Percentiles rank a stretch among this genome's conserved stretches.
phyloP scores from a whole-genome alignment of 352 stramenopile genomes.

The Globisporangium barbulae region DNA sequence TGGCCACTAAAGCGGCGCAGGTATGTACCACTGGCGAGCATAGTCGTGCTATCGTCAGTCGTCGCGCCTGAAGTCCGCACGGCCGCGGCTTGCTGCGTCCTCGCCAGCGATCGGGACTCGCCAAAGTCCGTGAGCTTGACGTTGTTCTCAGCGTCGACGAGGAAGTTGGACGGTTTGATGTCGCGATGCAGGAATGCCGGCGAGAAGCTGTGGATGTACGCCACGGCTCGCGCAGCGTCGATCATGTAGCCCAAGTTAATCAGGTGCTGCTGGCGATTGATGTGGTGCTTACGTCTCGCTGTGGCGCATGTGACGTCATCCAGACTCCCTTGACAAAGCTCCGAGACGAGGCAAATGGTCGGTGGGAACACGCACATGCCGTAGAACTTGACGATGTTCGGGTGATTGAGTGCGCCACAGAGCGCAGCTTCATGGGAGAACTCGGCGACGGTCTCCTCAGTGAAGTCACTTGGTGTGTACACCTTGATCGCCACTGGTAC shows the following conservation, averaged over 20 bases:
- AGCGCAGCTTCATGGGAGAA: slow-evolving; percentile 80
- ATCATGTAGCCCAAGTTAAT: slow-evolving; percentile 58
- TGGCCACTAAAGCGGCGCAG: background rate
- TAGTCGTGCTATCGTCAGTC: background rate
- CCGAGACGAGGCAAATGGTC: slow-evolving; percentile 67
- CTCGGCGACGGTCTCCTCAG: slow-evolving; percentile 56
- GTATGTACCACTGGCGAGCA: background rate
- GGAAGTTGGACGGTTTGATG: slow-evolving; percentile 76
- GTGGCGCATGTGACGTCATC: slow-evolving; percentile 31
- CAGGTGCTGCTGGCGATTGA: slow-evolving; percentile 43
- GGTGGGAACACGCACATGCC: slow-evolving; percentile 78
- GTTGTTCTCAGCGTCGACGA: slow-evolving; percentile 48
- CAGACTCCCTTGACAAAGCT: slow-evolving; percentile 45
- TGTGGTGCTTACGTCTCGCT: background rate
- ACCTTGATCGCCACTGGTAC: slow-evolving; percentile 49
- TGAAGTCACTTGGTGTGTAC: slow-evolving; percentile 51
- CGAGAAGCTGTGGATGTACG: slow-evolving; percentile 74
- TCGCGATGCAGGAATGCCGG: slow-evolving; percentile 73
- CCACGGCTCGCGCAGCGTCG: slow-evolving; percentile 56
- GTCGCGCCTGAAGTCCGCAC: background rate
- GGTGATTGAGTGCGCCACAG: slow-evolving; percentile 66
- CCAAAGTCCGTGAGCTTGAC: slow-evolving; percentile 55
- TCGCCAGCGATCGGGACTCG: slow-evolving; percentile 17
- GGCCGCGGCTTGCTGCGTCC: slow-evolving; percentile 18
- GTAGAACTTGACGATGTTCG: slow-evolving; percentile 82